Percentiles rank a stretch among this genome's conserved stretches.
Conservation (phyloP, 2,329 filamentous ascomycete species). For the Ophiostoma australiae region DNA sequence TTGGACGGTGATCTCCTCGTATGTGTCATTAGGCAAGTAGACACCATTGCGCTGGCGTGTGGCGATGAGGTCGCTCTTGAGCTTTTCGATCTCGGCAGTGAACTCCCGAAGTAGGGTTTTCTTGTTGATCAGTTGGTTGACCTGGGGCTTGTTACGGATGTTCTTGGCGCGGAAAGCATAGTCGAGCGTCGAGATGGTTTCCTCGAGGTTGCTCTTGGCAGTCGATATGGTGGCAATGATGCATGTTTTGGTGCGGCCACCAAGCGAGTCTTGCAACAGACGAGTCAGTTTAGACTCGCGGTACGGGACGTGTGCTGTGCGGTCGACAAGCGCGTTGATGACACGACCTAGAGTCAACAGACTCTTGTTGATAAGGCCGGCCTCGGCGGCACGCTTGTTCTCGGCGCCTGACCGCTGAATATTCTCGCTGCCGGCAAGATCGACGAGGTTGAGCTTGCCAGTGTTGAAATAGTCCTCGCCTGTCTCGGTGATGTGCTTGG, state of each 20-base stretch:
- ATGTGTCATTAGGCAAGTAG: constrained; percentile 81
- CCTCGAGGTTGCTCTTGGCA: constrained; percentile 89
- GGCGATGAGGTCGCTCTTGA: constrained; percentile 89
- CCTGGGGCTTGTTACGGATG: constrained; percentile 94
- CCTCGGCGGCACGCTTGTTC: constrained; percentile 94
- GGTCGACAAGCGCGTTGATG: constrained; percentile 94
- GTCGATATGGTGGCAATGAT: constrained; percentile 97
- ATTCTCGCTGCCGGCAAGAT: constrained; percentile 95
- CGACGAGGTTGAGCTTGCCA: constrained; percentile 93
- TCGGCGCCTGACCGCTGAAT: constrained; percentile 95
- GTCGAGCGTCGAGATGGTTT: constrained; percentile 96
- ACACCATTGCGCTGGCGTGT: constrained; percentile 92
- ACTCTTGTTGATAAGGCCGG: constrained; percentile 96
- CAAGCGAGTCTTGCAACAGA: constrained; percentile 90
- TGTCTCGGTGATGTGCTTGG: constrained; percentile 73
- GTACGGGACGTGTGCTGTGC: constrained; percentile 79
- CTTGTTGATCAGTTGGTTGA: constrained; percentile 88
- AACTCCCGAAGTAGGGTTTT: constrained; percentile 89
- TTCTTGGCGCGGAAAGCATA: constrained; percentile 98
- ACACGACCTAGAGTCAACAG: constrained; percentile 90
- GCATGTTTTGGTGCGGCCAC: constrained; percentile 93
- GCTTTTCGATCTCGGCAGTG: constrained; percentile 84
- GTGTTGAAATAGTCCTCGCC: constrained; percentile 87
- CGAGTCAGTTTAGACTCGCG: constrained; percentile 95
- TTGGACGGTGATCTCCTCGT: constrained; percentile 85